Base-by-base conservation (phyloP, 495 filamentous ascomycete species). In the Aspergillus nidulans region DNA sequence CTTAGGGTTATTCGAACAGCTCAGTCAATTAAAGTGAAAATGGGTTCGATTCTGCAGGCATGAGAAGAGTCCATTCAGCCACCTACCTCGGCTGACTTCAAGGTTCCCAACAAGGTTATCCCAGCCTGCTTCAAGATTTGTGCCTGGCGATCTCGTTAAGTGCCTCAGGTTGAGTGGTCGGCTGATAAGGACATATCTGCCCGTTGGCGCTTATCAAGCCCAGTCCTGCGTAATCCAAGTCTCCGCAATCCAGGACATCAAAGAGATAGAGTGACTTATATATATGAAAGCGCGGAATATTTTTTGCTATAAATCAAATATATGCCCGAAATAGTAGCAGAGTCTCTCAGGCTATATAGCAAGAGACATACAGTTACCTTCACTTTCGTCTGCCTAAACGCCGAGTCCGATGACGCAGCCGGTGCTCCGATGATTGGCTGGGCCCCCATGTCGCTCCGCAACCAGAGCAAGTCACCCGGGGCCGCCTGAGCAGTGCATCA, bases 391-490 rank as follows among this genome's bases (percentile, higher is more conserved):
- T 36, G 46, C 28, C 28, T 49, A 5, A 32, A n/a, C 54, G 53
- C 55, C 39, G 34, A 58, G 52, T 45, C 52, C 56, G 46, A 64
- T 64, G 62, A 64, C 62, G 62, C 62, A 64, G 53, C 53, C 18
- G 21, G 24, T 19, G 32, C 13, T 26, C 46, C 41, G 54, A 15
- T 58, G 58, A 64, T 64, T 64, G 62, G 62, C 58, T 45, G 53
- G n/a, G n/a, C n/a, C 39, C 26, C 48, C 54, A 53, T 50, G 62
- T 61, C 60, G 56, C 62, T 62, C 62, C 59, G 59, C 62, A 67
- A 62, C 64, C 64, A 56, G 51, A 24, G 46, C 30, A 34, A n/a
- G 36, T 39, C 36, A 39, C 36, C 36, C 36, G 13, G 36, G 36
- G 13, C 36, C 36, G 36, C 47, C 19, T 20, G 4, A 38, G 9